These are phyloP conservation scores for Oryza rufipogon DNA, from an alignment of 176 grass and related monocot genomes.

Conservation along the genomic window DNA sequence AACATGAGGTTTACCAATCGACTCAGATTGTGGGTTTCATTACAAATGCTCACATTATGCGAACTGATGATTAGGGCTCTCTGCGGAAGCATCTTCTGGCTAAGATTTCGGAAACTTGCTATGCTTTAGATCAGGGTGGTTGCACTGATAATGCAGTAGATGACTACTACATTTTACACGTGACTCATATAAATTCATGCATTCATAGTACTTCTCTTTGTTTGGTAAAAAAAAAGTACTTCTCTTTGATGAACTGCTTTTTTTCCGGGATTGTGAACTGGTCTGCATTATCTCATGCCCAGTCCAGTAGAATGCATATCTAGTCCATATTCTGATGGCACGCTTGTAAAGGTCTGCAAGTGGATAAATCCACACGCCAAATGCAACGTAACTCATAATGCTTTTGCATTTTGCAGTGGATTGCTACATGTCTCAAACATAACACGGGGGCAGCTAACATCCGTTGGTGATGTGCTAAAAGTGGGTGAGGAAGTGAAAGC, in stretches of 20 bases:
- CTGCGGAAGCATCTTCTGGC: not conserved
- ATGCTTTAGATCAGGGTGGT: not conserved
- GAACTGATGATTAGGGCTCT: slow-evolving; percentile 7
- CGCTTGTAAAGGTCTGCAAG: not conserved
- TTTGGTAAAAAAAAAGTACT: no score
- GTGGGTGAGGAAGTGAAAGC: slow-evolving; percentile 73
- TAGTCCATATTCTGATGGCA: not conserved
- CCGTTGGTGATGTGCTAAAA: slow-evolving; percentile 63
- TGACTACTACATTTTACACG: not conserved
- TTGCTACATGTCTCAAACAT: slow-evolving; percentile 82
- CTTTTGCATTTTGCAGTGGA: slow-evolving; percentile 66
- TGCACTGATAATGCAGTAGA: not conserved
- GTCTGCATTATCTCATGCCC: not conserved
- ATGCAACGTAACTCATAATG: not conserved
- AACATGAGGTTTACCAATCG: not conserved
- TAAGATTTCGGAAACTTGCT: not conserved
- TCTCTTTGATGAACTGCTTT: not conserved
- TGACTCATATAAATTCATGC: not conserved
- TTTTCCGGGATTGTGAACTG: not conserved
- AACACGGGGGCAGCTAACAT: slow-evolving; percentile 53
- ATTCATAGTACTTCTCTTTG: not conserved
- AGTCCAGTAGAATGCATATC: not conserved
- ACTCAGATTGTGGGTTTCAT: not conserved
- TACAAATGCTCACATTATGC: not conserved
- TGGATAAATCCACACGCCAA: not conserved